Evolutionary conservation across 495 filamentous ascomycete species (phyloP).

Genomic region (Aspergillus leporis): DNA sequence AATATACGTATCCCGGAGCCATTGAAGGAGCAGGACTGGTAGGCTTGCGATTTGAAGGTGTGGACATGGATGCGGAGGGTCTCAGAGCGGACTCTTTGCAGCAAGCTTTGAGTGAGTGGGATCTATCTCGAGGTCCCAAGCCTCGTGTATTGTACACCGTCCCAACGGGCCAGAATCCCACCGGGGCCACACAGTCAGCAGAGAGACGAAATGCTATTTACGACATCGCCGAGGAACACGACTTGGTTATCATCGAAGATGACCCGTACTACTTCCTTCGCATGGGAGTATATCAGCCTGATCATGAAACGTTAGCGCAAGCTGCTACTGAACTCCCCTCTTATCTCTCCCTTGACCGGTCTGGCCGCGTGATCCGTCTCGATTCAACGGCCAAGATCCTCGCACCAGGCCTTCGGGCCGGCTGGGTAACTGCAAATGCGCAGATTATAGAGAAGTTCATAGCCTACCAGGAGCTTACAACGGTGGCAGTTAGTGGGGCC

Average conservation of each 20-base stretch:
- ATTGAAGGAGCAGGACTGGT: constrained; percentile 12
- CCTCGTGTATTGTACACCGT: constrained; percentile 49
- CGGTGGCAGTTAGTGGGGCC: constrained; percentile 24
- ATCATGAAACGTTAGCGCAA: too few relatives aligned
- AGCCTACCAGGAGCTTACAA: constrained; percentile 19
- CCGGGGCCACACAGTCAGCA: constrained; percentile 65
- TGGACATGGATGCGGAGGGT: constrained; percentile 1
- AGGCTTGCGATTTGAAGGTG: constrained; percentile 19
- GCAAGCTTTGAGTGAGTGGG: constrained; percentile 17
- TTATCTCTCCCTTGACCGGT: constrained; percentile 44
- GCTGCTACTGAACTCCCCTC: constrained; percentile 25
- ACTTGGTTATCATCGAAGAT: constrained; percentile 76
- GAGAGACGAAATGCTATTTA: constrained; percentile 62
- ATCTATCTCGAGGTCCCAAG: constrained; percentile 17
- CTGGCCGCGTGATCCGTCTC: constrained; percentile 59
- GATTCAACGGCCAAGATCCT: constrained; percentile 35
- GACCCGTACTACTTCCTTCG: constrained; percentile 62
- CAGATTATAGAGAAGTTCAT: constrained; percentile 28
- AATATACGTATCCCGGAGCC: constrained; percentile 24
- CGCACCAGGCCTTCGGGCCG: constrained; percentile 29
- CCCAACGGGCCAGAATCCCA: constrained; percentile 79
- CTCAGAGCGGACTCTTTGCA: constrained; percentile 16
- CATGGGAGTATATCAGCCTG: not conserved
- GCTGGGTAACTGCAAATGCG: constrained; percentile 30
- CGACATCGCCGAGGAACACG: constrained; percentile 64